Evolutionary conservation across 176 grass and related monocot genomes (phyloP), one percentile per base, ranked within the genome.

Genomic region (Cocos nucifera): DNA sequence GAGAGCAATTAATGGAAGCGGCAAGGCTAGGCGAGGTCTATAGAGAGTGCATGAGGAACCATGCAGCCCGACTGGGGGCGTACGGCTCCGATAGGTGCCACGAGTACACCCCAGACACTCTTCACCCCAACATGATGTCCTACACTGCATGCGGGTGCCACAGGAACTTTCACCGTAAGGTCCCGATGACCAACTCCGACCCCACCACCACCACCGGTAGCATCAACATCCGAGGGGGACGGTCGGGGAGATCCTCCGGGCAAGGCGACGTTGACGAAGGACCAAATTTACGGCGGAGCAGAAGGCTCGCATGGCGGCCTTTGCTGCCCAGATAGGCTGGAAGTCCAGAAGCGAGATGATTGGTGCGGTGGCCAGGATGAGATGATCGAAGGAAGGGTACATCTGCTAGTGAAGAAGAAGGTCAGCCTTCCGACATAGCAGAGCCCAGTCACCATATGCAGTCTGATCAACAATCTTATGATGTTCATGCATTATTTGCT

Each of bases 291-390:
- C 30, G 58, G 58, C 58, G 12, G 28, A 60, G 24, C 15, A 96
- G 77, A 96, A 90, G 75, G 75, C 56, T 32, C 71, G 83, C 16
- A 87, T 95, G 91, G 49, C 62, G 24, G 59, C 48, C 17, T 96
- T 96, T 76, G 91, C 91, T 16, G 91, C 84, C 77, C 58, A 58
- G 25, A 88, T 96, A 4, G 80, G 77, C 59, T 95, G 90, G 90
- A 77, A 69, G 84, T 95, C 74, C 90, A 83, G 17, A 95, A 86
- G 82, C 75, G 79, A 60, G 21, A 21, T 21, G 89, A 85, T 9
- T 1, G 1, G 9, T 72, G 79, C 64, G 15, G 82, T 3, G 73
- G 79, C 28, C 86, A 86, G 53, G 86, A 89, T 65, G 90, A 89
- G n/a, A n/a, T n/a, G n/a, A n/a, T n/a, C n/a, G n/a, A n/a, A n/a